Evolutionary conservation across 345 rosid species (phyloP).

Genomic region (Eucalyptus marginata): DNA sequence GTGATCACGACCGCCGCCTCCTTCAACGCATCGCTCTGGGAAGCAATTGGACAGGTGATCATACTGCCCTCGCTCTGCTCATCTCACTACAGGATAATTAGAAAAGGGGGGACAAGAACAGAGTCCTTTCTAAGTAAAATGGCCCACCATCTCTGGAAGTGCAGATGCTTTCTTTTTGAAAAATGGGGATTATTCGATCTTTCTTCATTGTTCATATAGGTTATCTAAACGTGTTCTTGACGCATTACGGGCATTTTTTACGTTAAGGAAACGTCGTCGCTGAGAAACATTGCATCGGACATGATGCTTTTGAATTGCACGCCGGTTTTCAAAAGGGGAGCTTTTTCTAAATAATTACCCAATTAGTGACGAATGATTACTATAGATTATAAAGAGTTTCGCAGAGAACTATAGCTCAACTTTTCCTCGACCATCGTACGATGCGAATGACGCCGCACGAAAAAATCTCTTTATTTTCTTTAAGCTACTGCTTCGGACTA

Average conservation of each 20-base stretch:
- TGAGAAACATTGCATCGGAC: neutral
- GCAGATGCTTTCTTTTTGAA: neutral
- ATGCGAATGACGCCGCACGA: too few relatives aligned
- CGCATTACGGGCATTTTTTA: neutral
- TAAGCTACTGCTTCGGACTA: neutral
- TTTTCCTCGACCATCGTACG: neutral
- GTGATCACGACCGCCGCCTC: constrained; percentile 86
- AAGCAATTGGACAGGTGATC: constrained; percentile 72
- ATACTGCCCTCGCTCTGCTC: neutral
- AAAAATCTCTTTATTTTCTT: neutral
- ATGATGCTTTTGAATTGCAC: neutral
- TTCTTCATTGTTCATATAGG: neutral
- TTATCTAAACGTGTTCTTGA: neutral
- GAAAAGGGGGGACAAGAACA: neutral
- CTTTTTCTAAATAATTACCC: neutral
- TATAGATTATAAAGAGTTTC: neutral
- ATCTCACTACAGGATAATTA: too few relatives aligned
- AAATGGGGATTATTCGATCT: neutral
- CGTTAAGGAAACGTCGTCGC: neutral
- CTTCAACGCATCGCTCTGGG: constrained; percentile 76
- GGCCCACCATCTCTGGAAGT: neutral
- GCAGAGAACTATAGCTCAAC: neutral
- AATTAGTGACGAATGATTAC: neutral
- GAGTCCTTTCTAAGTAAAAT: neutral
- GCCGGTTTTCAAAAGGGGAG: neutral